These are phyloP conservation scores for Nemophila menziesii DNA, from an alignment of 257 asterid species.

Conservation along the genomic window DNA sequence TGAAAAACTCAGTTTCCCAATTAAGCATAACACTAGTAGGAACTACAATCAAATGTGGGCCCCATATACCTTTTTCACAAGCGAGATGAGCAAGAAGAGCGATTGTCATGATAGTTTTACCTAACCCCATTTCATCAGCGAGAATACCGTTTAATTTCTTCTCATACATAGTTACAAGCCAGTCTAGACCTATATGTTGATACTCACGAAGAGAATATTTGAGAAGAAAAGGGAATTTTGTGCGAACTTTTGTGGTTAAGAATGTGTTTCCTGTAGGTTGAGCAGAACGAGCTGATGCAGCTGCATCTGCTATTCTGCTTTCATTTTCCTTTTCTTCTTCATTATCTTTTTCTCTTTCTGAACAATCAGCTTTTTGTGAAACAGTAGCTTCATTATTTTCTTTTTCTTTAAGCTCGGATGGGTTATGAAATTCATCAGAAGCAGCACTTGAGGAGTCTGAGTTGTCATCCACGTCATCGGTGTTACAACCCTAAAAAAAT, in stretches of 20 bases:
- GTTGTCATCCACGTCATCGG: constrained; percentile 30
- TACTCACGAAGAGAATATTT: constrained; percentile 97
- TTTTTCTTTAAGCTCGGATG: constrained; percentile 27
- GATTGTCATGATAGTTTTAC: constrained; percentile 98
- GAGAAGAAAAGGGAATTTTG: constrained; percentile 92
- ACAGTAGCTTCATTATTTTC: constrained; percentile 31
- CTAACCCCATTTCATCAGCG: constrained; percentile 99
- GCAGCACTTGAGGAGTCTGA: constrained; percentile 33
- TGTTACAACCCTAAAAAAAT: constrained; percentile 45
- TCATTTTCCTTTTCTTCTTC: constrained; percentile 57
- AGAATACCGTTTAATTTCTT: constrained; percentile 95
- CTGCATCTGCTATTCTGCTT: constrained; percentile 84
- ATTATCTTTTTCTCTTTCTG: constrained; percentile 35
- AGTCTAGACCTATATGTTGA: constrained; percentile 98
- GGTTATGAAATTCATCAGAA: constrained; percentile 42
- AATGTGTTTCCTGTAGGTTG: constrained; percentile 99
- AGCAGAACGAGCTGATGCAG: constrained; percentile 97
- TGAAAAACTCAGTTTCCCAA: constrained; percentile 99
- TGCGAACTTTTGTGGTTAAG: constrained; percentile 85
- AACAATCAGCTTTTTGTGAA: constrained; percentile 20
- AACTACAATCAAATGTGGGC: constrained; percentile 97
- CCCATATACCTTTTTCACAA: constrained; percentile 96
- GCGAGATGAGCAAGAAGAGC: constrained; percentile 98
- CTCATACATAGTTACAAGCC: constrained; percentile 99
- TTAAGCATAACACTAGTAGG: constrained; percentile 99